Conservation (phyloP, 768 basidiomycete species). For the Amanita subjunquillea region DNA sequence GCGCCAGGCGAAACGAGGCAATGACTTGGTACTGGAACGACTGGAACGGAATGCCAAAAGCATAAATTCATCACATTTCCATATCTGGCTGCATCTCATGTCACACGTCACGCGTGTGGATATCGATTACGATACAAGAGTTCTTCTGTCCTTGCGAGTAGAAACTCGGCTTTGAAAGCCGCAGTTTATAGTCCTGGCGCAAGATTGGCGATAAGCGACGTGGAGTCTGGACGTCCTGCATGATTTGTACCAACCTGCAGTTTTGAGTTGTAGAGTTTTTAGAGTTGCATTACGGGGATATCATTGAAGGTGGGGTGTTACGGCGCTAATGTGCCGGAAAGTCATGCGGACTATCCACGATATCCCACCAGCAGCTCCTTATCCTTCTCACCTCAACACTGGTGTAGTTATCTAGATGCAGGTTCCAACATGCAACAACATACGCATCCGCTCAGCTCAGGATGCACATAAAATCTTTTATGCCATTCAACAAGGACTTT, state of each 20-base stretch:
- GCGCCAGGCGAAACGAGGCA: background rate
- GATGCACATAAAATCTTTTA: constrained; percentile 80
- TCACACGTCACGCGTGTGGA: background rate
- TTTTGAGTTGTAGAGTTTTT: constrained; percentile 6
- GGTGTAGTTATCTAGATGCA: constrained; percentile 33
- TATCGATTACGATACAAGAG: no score
- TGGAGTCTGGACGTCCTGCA: background rate
- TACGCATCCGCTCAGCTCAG: constrained; percentile 65
- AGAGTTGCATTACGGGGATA: background rate
- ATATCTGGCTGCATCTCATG: background rate
- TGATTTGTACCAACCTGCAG: background rate
- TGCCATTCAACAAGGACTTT: constrained; percentile 49
- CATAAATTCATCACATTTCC: background rate
- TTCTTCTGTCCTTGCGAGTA: no score
- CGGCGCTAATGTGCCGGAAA: background rate
- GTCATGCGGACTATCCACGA: background rate
- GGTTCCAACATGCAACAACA: constrained; percentile 59
- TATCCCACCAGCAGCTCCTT: background rate
- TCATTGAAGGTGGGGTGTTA: background rate
- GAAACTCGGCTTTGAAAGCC: no score
- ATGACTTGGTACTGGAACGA: background rate
- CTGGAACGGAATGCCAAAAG: background rate
- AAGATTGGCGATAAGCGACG: no score
- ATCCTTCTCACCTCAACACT: background rate
- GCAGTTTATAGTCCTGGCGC: no score